These are phyloP conservation scores for Ophiocordyceps robertsii DNA, from an alignment of 2,329 filamentous ascomycete species.

Conservation along the genomic window DNA sequence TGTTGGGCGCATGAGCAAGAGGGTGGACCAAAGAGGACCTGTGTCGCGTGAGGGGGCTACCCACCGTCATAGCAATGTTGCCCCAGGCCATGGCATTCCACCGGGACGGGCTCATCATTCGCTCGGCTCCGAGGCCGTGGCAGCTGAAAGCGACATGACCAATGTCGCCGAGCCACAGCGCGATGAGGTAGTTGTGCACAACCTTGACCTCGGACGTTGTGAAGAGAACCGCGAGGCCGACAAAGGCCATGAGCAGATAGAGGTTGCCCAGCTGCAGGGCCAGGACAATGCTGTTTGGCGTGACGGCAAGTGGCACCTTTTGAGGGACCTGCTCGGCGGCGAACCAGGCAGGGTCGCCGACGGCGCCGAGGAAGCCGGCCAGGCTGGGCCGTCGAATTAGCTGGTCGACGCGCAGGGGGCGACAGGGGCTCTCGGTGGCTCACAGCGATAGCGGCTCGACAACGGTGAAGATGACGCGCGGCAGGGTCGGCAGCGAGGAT, in stretches of 20 bases:
- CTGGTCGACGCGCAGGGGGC: background rate
- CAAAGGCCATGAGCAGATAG: conserved; percentile 51
- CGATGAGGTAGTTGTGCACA: conserved; percentile 52
- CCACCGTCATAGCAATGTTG: conserved; percentile 53
- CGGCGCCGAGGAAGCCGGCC: conserved; percentile 41
- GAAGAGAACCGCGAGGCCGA: conserved; percentile 51
- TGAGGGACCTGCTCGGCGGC: conserved; percentile 45
- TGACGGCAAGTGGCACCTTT: conserved; percentile 18
- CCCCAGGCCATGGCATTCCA: conserved; percentile 67
- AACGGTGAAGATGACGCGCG: conserved; percentile 52
- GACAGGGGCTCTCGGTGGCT: conserved; percentile 11
- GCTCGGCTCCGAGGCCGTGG: conserved; percentile 43
- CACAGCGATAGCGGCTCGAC: conserved; percentile 58
- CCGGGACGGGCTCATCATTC: conserved; percentile 33
- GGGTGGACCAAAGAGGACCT: background rate
- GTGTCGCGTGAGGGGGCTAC: conserved; percentile 9
- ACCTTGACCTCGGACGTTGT: conserved; percentile 52
- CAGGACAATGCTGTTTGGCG: conserved; percentile 38
- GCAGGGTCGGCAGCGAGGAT: conserved; percentile 48
- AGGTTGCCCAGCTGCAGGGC: conserved; percentile 57
- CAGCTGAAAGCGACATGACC: conserved; percentile 50
- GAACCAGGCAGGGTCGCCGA: conserved; percentile 47
- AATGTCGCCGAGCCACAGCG: conserved; percentile 51
- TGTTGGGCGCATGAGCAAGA: conserved; percentile 10
- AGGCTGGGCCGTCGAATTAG: conserved; percentile 28